These are phyloP conservation scores for Boletus sp. DNA, from an alignment of 768 basidiomycete species.

Conservation along the genomic window DNA sequence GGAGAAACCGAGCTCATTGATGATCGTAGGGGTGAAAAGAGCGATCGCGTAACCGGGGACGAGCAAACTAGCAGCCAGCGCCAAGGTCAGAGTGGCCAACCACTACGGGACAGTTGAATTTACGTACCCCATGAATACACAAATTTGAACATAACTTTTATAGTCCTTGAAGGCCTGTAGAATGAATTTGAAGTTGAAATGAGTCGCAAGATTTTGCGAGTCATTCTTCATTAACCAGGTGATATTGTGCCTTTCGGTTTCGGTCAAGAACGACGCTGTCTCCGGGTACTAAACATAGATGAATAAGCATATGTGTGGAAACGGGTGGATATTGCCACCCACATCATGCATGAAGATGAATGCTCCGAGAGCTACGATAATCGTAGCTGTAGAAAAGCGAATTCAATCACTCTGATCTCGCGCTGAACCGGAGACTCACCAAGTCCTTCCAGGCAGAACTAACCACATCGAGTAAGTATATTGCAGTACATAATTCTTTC, in stretches of 20 bases:
- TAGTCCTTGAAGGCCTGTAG: slow-evolving; percentile 48
- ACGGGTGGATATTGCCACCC: slow-evolving; percentile 7
- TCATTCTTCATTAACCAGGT: slow-evolving; percentile 39
- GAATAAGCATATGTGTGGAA: not conserved
- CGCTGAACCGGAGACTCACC: slow-evolving; percentile 9
- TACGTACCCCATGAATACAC: slow-evolving; percentile 42
- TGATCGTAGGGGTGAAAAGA: slow-evolving; percentile 52
- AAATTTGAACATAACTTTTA: slow-evolving; percentile 33
- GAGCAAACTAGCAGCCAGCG: slow-evolving; percentile 32
- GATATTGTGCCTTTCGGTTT: slow-evolving; percentile 39
- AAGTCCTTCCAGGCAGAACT: slow-evolving; percentile 34
- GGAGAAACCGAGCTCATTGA: slow-evolving; percentile 48
- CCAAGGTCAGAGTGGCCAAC: not conserved
- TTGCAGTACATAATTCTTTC: not conserved
- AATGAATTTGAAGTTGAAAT: slow-evolving; percentile 44
- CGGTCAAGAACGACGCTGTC: slow-evolving; percentile 52
- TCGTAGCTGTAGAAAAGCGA: slow-evolving; percentile 17
- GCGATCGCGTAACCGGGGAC: slow-evolving; percentile 48
- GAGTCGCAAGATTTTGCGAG: slow-evolving; percentile 40
- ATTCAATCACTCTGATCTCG: not conserved
- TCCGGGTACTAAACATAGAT: slow-evolving; percentile 43
- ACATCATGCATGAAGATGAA: slow-evolving; percentile 59
- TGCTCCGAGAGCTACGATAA: slow-evolving; percentile 17
- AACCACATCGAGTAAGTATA: slow-evolving; percentile 6
- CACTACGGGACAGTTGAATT: not conserved